Evolutionary conservation across 768 basidiomycete genomes (phyloP), one percentile per base, ranked within the genome.

Genomic region (Phylloporus arenicola): DNA sequence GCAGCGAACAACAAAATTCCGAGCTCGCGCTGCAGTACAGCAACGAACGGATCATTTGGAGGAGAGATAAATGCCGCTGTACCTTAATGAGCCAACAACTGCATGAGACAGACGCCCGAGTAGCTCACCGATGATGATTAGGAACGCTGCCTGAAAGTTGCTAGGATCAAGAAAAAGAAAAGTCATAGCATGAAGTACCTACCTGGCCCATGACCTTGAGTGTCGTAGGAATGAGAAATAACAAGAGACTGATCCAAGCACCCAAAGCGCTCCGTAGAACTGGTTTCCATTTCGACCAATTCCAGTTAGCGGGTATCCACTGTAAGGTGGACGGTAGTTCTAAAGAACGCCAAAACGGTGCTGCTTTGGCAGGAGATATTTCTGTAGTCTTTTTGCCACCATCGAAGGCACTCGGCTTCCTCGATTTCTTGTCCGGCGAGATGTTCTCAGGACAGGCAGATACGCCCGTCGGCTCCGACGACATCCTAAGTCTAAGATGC

Each of bases 1-100:
- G 69, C 55, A 0, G 75, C 75, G 41, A 82, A 79, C 1, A 72
- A 17, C 6, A 86, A 51, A 31, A 83, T 77, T 6, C 78, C 69
- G 9, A 78, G 39, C 58, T 88, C 84, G 2, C 84, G 80, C 59
- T 88, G 86, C 13, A 86, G 60, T 4, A 84, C 82, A 4, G 75
- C 71, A n/a, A 84, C 68, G 57, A 88, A 86, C 1, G 84, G 82
- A 47, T 85, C 85, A 19, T 60, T 70, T 1, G 87, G 85, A 1
- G 87, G 83, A 4, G 83, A 83, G 3, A 89, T 56, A 54, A 88
- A 78, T 0, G 81, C 69, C 4, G 79, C 86, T 86, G 47, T 13
- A 48, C 1, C 16, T 44, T 2, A 17, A 45, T 43, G 10, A 40
- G 57, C 41, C 47, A 35, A 30, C 20, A 25, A 16, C 46, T 49